These are phyloP conservation scores for Beta lomatogona DNA, from an alignment of 179 eudicot genomes.

Conservation along the genomic window DNA sequence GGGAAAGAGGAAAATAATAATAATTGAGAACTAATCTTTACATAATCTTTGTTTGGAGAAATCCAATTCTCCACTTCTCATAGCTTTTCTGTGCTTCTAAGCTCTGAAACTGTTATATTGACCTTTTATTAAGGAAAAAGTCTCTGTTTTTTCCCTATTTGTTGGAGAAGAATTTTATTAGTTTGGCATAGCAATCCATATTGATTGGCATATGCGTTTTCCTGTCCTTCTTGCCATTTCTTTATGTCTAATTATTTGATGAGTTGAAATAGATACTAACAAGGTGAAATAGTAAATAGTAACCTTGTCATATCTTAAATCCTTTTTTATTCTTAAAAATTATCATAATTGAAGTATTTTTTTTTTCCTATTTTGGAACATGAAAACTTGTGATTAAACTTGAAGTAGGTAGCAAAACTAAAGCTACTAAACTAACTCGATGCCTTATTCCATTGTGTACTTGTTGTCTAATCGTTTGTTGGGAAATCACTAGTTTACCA, in stretches of 20 bases:
- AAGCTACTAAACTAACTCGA: no score
- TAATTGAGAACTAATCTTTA: background rate
- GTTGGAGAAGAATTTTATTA: conserved; percentile 15
- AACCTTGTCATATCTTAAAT: no score
- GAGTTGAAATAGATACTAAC: no score
- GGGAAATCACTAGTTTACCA: no score
- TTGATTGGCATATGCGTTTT: background rate
- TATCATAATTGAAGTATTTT: no score
- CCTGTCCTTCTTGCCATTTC: background rate
- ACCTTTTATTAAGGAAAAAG: background rate
- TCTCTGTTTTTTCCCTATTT: conserved; percentile 15
- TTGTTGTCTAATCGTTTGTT: no score
- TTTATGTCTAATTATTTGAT: background rate
- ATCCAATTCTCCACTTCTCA: conserved; percentile 17
- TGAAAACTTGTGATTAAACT: no score
- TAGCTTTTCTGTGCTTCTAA: conserved; percentile 5
- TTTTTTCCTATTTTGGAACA: no score
- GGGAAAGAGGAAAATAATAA: background rate
- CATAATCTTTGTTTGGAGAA: conserved; percentile 1
- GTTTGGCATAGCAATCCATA: background rate
- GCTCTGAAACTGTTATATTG: background rate
- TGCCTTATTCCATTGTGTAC: no score
- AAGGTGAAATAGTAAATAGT: no score
- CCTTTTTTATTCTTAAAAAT: no score
- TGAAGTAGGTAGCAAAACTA: no score